Evolutionary conservation across 495 filamentous ascomycete genomes (phyloP).

Genomic region (Paragyromitra xinjiangensis): DNA sequence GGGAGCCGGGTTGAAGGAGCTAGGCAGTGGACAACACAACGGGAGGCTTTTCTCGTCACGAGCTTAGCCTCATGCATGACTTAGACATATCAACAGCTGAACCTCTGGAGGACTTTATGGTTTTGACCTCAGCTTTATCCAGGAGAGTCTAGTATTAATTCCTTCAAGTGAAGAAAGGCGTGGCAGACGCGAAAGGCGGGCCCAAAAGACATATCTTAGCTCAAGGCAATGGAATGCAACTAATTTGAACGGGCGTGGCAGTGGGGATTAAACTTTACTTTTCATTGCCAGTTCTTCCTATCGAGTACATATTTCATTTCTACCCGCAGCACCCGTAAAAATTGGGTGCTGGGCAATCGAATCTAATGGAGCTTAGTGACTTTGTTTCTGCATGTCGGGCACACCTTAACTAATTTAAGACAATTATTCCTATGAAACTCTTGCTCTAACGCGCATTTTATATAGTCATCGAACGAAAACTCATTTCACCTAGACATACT

Average conservation of each 20-base stretch:
- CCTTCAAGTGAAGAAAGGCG: background rate
- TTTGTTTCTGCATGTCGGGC: background rate
- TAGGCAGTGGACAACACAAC: slow-evolving; percentile 44
- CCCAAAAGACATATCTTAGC: background rate
- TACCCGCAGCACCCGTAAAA: background rate
- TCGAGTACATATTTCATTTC: background rate
- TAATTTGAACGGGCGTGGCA: background rate
- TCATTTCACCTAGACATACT: slow-evolving; percentile 29
- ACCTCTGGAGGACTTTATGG: slow-evolving; percentile 4
- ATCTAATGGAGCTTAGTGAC: slow-evolving; percentile 25
- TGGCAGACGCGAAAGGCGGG: background rate
- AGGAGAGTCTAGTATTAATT: slow-evolving; percentile 4
- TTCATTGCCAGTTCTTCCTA: background rate
- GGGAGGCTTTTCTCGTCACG: slow-evolving; percentile 28
- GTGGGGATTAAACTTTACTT: background rate
- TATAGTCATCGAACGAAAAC: slow-evolving; percentile 21
- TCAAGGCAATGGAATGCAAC: background rate
- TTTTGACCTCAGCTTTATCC: slow-evolving; percentile 9
- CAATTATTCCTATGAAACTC: slow-evolving; percentile 19
- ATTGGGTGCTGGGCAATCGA: slow-evolving; percentile 27
- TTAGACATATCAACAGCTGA: slow-evolving; percentile 16
- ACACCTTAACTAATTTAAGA: slow-evolving; percentile 16
- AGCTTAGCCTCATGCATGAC: slow-evolving; percentile 40
- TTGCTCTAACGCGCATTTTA: slow-evolving; percentile 12
- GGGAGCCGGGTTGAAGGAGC: slow-evolving; percentile 17